phyloP scores from a whole-genome alignment of 495 filamentous ascomycete species.

The Neurospora sp. region DNA sequence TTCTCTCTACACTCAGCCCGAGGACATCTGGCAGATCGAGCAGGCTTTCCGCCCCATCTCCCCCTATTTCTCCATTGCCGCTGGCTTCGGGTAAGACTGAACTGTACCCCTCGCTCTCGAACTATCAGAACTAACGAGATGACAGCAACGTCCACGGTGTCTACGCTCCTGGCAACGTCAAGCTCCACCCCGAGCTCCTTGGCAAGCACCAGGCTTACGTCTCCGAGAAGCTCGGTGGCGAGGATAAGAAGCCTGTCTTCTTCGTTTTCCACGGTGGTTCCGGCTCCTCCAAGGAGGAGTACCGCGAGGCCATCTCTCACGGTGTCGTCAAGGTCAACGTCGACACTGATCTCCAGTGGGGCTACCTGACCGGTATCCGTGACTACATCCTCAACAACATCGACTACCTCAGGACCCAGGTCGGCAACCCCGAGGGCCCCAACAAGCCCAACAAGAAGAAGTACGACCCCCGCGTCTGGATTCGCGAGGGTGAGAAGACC shows the following conservation, averaged over 20 bases:
- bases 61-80: slow-evolving; percentile 94
- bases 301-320: slow-evolving; percentile 68
- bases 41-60: slow-evolving; percentile 69
- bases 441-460: slow-evolving; percentile 86
- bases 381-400: slow-evolving; percentile 92
- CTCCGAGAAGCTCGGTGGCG: slow-evolving; percentile 52
- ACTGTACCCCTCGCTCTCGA: neutral
- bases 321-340: slow-evolving; percentile 98
- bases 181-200: slow-evolving; percentile 87
- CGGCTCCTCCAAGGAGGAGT: slow-evolving; percentile 83
- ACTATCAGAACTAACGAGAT: slow-evolving; percentile 1
- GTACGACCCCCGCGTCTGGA: slow-evolving; percentile 73
- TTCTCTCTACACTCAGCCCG: slow-evolving; percentile 93
- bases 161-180: slow-evolving; percentile 97
- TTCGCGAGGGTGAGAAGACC: slow-evolving; percentile 94
- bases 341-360: slow-evolving; percentile 76
- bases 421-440: slow-evolving; percentile 90
- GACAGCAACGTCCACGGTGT: slow-evolving; percentile 94
- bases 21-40: slow-evolving; percentile 82
- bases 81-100: slow-evolving; percentile 54
- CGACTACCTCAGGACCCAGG: slow-evolving; percentile 75
- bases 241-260: slow-evolving; percentile 85
- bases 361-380: slow-evolving; percentile 77
- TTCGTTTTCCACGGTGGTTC: slow-evolving; percentile 99
- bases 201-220: slow-evolving; percentile 90